Evolutionary conservation across 75 land plant genomes (phyloP), one percentile per base, ranked within the genome.

Genomic region (Selaginella tamariscina): DNA sequence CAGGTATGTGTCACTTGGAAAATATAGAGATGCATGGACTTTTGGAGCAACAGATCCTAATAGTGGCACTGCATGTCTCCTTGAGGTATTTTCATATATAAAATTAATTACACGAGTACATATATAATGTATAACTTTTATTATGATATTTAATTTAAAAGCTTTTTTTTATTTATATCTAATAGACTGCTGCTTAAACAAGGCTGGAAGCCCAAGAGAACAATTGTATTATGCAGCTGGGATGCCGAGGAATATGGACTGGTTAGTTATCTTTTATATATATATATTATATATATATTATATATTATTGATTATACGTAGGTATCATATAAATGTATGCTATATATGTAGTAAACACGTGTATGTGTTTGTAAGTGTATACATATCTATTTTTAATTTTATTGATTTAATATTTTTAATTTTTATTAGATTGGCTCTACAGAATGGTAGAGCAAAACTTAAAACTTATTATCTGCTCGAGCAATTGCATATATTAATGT

Each of bases 181-280:
- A 70, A 78, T 13, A 69, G 79, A n/a, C 82, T 72, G 28, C 56
- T 88, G 27, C 49, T 77, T 77, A 72, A 56, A 2, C 5, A 23
- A 18, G 86, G 88, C 0, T 85, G 92, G 92, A 69, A 29, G 9
- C 92, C 92, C 28, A 64, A 81, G 30, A 80, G 92, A 57, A 88
- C 81, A 20, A 86, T 88, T 70, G 24, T 88, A 59, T 71, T 88
- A 27, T 80, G 86, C 69, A 88, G 88, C 69, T 88, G 92, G 92
- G 92, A 88, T 82, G 88, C 88, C 9, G 92, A 88, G 78, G 92
- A 88, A 69, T 88, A 77, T 76, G 91, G 91, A 62, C 78, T 84
- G 91, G 87, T 87, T 39, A 54, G 81, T 39, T 5, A 5, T 15
- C 15, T 15, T 39, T 5, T 15, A 5, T 39, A 39, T 39, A 5